Percentiles rank a stretch among this genome's conserved stretches.
Conservation (phyloP, 495 filamentous ascomycete genomes). For the Elasticomyces elasticus region DNA sequence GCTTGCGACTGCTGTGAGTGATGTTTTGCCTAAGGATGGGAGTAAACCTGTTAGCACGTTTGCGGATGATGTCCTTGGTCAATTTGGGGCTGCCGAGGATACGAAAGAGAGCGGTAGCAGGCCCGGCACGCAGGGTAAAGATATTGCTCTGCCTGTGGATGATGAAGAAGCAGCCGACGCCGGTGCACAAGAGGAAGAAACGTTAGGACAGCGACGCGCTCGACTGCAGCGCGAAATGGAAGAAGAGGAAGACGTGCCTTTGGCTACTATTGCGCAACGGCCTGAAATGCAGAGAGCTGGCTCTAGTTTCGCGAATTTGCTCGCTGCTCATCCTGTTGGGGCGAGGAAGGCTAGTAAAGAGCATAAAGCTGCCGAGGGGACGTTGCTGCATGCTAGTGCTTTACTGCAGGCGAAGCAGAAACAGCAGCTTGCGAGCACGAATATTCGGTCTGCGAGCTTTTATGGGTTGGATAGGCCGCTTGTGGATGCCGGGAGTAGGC, state of each 20-base stretch:
- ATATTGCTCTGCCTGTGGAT: conserved; percentile 14
- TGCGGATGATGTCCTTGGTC: conserved; percentile 64
- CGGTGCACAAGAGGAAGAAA: conserved; percentile 65
- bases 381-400: conserved; percentile 26
- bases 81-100: conserved; percentile 48
- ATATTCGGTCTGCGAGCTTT: conserved; percentile 11
- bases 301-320: conserved; percentile 39
- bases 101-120: background rate
- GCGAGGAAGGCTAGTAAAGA: conserved; percentile 8
- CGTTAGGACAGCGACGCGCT: conserved; percentile 72
- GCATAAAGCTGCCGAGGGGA: conserved; percentile 20
- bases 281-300: background rate
- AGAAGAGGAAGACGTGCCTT: background rate
- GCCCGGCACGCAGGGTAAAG: conserved; percentile 15
- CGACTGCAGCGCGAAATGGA: conserved; percentile 62
- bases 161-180: conserved; percentile 11
- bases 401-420: conserved; percentile 20
- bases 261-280: background rate
- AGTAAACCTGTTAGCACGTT: conserved; percentile 63
- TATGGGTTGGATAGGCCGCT: conserved; percentile 24
- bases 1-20: conserved; percentile 29
- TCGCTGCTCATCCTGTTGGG: conserved; percentile 46
- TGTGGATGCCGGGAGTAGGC: conserved; percentile 12
- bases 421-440: conserved; percentile 19
- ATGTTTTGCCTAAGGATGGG: conserved; percentile 36